Base-by-base conservation (phyloP, 208 protist genomes). In the Tritrichomonas foetus region DNA sequence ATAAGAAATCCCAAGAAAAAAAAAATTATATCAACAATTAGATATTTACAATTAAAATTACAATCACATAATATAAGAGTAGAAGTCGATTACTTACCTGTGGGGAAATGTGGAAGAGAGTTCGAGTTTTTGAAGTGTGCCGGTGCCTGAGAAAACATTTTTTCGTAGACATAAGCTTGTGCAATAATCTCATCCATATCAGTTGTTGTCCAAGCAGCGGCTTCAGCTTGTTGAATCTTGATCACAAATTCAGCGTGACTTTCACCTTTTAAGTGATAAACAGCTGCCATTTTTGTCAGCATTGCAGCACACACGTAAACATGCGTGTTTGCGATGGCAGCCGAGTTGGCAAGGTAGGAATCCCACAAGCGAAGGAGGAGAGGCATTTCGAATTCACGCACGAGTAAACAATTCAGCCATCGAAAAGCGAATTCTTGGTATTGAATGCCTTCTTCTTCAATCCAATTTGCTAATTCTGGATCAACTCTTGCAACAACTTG, bases 291-390 rank as follows among this genome's bases (percentile, higher is more conserved):
- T 30, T 22, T 30, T 25, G 30, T 41, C 72, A 98, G 78, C 36
- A 98, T 89, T 25, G 97, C 96, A 44, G 96, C 96, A 94, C 97
- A 98, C 33, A 98, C 95, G 75, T 96, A 98, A 33, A 97, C 96
- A 93, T 98, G 97, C 97, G 96, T 64, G 95, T 94, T 69, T 95
- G 93, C 95, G 96, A 82, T 36, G n/a, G 47, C 14, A n/a, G n/a
- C 50, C 3, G 47, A 41, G 3, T 97, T 69, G 94, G 94, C 39
- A 95, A 98, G 94, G 92, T 98, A 98, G 3, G 97, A 95, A 95
- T 98, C 97, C 94, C 96, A 97, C 50, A 98, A 82, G 5, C 97
- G 95, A 72, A 98, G 93, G 57, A 96, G 95, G 94, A 97, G 95
- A 66, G 94, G 95, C 47, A 96, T 95, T 5, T 96, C 96, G 14